Evolutionary conservation across 2,329 filamentous ascomycete genomes (phyloP), one percentile per base, ranked within the genome.

Genomic region (Penicillium italicum): DNA sequence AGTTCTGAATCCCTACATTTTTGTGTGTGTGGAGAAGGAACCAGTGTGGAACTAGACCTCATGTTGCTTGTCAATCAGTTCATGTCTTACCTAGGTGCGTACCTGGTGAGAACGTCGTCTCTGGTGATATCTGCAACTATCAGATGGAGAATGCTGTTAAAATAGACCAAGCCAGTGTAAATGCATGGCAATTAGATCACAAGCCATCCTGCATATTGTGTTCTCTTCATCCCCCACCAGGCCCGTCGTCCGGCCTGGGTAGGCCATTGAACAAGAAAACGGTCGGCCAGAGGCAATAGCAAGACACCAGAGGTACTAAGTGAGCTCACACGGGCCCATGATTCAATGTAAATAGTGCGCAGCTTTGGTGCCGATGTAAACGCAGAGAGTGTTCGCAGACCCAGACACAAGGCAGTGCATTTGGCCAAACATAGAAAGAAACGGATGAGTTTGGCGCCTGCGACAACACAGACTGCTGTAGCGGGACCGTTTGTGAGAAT

Each of bases 401-500:
- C 41, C 18, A 31, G 57, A 20, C 53, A 47, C 38, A 46, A 52
- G 31, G 20, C 28, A 44, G 11, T 2, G 11, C n/a, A 26, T 43
- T 47, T 59, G 31, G 50, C 53, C 16, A 68, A 22, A 20, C 42
- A 66, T 38, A 79, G 67, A 56, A 81, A 76, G 65, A 84, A 79
- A n/a, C 82, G 79, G 48, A 89, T 66, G 14, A 85, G 45, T 3
- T 82, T 72, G 1, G 79, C 77, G 0, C 84, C 83, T 3, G 86
- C 68, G 4, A 88, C 72, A 45, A 96, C 79, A 34, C 96, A 86
- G 58, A 96, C 90, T 1, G 87, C 90, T 0, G 91, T 96, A 0
- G 88, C 93, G 0, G 93, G 93, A 0, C 93, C 93, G 68, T 97
- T 97, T 49, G 88, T 91, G 51, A 95, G 77, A 51, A 97, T 87